Conservation (phyloP, 2,329 filamentous ascomycete species). For the Scedosporium aurantiacum region DNA sequence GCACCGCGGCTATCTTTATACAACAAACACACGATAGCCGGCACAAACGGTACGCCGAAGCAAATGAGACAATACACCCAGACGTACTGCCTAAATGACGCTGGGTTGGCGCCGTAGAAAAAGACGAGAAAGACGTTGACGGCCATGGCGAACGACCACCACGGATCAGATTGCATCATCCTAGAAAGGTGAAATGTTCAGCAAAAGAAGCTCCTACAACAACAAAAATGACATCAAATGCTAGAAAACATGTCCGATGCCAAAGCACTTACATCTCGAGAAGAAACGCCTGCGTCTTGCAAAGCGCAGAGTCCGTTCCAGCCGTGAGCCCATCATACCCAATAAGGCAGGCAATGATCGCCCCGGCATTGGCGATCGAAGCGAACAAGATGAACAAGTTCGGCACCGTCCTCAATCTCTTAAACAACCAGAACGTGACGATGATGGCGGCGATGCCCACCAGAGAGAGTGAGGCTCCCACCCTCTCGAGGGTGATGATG, state of each 20-base stretch:
- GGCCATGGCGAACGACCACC: constrained; percentile 75
- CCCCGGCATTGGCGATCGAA: constrained; percentile 47
- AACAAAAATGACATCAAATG: neutral
- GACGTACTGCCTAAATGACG: constrained; percentile 60
- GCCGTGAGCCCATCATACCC: constrained; percentile 51
- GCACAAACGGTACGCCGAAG: constrained; percentile 61
- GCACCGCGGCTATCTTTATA: constrained; percentile 28
- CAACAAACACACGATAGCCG: constrained; percentile 55
- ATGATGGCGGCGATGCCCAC: constrained; percentile 40
- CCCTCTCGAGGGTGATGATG: constrained; percentile 38
- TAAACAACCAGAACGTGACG: constrained; percentile 38
- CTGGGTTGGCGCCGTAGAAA: constrained; percentile 47
- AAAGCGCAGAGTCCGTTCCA: constrained; percentile 46
- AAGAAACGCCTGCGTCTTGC: constrained; percentile 47
- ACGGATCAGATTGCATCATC: constrained; percentile 67
- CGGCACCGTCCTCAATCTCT: constrained; percentile 43
- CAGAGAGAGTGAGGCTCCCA: constrained; percentile 42
- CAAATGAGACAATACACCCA: constrained; percentile 61
- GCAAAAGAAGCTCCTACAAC: neutral
- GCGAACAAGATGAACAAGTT: constrained; percentile 54
- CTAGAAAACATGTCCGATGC: constrained; percentile 37
- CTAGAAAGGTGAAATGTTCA: constrained; percentile 25
- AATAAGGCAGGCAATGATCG: constrained; percentile 58
- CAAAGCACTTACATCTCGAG: constrained; percentile 54
- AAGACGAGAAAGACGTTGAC: constrained; percentile 67